Percentiles rank a stretch among this genome's conserved stretches.
Evolutionary conservation across 257 asterid genomes (phyloP).

Genomic region (Solanum pinnatisectum): DNA sequence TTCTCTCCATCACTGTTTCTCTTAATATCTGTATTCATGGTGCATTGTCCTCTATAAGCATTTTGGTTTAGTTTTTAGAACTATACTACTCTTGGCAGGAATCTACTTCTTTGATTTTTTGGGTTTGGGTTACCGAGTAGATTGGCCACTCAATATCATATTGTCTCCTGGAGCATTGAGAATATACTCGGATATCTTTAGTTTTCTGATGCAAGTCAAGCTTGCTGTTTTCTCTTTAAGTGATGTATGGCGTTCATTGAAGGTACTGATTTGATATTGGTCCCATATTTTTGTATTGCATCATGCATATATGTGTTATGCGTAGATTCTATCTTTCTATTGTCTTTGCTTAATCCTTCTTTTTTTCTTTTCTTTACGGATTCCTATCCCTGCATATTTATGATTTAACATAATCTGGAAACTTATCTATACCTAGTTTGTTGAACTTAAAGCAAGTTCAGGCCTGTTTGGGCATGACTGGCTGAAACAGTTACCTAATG

Average conservation of each 20-base stretch:
- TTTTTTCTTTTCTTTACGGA: not conserved
- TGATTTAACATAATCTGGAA: not conserved
- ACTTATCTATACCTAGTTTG: not conserved
- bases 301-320: not conserved
- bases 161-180: slow-evolving; percentile 70
- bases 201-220: slow-evolving; percentile 87
- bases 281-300: not conserved
- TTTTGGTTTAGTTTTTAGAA: slow-evolving; percentile 1
- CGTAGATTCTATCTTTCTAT: not conserved
- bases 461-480: not conserved
- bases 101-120: slow-evolving; percentile 71
- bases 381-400: not conserved
- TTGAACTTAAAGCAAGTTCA: not conserved
- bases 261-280: slow-evolving; percentile 36
- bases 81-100: slow-evolving; percentile 44
- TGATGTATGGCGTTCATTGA: slow-evolving; percentile 73
- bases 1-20: not conserved
- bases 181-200: slow-evolving; percentile 76
- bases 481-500: not conserved
- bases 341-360: not conserved
- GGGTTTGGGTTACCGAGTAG: slow-evolving; percentile 90
- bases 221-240: slow-evolving; percentile 85
- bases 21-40: not conserved
- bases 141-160: slow-evolving; percentile 88
- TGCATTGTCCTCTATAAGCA: not conserved